Evolutionary conservation across 2,329 filamentous ascomycete genomes (phyloP).

Genomic region (Didymella exigua): DNA sequence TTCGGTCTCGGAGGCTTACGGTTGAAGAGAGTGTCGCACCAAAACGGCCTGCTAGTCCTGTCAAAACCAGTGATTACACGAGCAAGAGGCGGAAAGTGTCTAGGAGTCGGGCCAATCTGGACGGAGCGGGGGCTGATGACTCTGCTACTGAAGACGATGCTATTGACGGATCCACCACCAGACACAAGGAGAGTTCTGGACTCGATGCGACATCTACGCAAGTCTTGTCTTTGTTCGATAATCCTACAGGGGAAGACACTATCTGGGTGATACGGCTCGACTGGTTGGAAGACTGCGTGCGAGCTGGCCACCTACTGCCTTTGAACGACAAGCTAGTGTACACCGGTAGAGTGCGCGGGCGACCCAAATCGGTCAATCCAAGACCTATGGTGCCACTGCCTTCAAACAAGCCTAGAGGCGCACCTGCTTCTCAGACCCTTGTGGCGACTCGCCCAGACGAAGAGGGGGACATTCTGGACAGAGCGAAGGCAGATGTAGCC

Average conservation of each 20-base stretch:
- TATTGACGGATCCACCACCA: conserved; percentile 12
- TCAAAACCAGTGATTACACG: conserved; percentile 16
- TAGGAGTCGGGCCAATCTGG: conserved; percentile 6
- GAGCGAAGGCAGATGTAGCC: conserved; percentile 58
- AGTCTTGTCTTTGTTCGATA: conserved; percentile 24
- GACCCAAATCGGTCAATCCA: conserved; percentile 35
- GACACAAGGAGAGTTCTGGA: conserved; percentile 18
- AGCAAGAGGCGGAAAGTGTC: conserved; percentile 28
- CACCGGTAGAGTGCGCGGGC: conserved; percentile 52
- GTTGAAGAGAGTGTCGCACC: conserved; percentile 57
- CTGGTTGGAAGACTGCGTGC: conserved; percentile 60
- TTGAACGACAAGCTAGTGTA: conserved; percentile 59
- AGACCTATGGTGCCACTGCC: conserved; percentile 29
- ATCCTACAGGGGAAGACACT: conserved; percentile 29
- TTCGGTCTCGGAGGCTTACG: conserved; percentile 69
- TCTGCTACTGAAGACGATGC: conserved; percentile 21
- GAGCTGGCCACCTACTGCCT: conserved; percentile 52
- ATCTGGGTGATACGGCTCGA: conserved; percentile 59
- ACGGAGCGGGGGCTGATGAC: conserved; percentile 18
- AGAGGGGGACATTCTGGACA: conserved; percentile 54
- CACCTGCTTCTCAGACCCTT: conserved; percentile 26
- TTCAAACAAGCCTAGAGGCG: conserved; percentile 6
- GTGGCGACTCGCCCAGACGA: conserved; percentile 28
- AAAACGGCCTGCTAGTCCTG: conserved; percentile 25
- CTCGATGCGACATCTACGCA: not conserved